Evolutionary conservation across 768 basidiomycete genomes (phyloP), one percentile per base, ranked within the genome.

Genomic region (Pleurotus platypus): DNA sequence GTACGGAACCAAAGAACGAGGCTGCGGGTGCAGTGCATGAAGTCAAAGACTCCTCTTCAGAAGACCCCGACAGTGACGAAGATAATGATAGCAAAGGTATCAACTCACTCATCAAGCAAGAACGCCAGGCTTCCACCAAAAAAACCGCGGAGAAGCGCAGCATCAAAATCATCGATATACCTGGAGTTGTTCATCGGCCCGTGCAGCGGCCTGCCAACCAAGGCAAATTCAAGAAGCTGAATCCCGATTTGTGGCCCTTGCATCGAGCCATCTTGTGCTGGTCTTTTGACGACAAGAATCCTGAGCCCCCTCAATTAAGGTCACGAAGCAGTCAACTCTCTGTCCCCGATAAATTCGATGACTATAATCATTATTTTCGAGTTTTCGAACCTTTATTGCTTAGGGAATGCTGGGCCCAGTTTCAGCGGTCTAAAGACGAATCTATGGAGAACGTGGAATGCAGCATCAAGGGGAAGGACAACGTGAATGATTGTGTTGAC

Each of bases 321-420:
- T 35, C 30, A n/a, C 67, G 72, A 15, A 73, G 68, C 45, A 62
- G 75, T 3, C 50, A 67, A 1, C 64, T 78, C 27, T 49, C 68
- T 11, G 78, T 97, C 6, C 90, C 91, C 0, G 80, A 85, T 55
- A 73, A 68, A 9, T 98, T 98, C 69, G 57, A 63, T 1, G 79
- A 82, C 50, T 81, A 86, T 57, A 67, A 74, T 1, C 81, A 92
- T 16, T 98, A 96, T 69, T 79, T 81, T 42, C 73, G 73, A 20
- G 77, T 88, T 46, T 94, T 97, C 67, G 85, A 92, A 66, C 94
- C 96, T 2, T 78, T 98, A 13, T 73, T 98, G 24, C 72, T 94
- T 16, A 74, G 91, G 57, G 97, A 99, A 71, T 86, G 91, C 60
- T 98, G 97, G 95, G 84, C 88, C 26, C 92, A 96, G 66, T 80